Evolutionary conservation across 805 yeast species (phyloP), one percentile per base, ranked within the genome.

Genomic region (Lipomyces japonicus): DNA sequence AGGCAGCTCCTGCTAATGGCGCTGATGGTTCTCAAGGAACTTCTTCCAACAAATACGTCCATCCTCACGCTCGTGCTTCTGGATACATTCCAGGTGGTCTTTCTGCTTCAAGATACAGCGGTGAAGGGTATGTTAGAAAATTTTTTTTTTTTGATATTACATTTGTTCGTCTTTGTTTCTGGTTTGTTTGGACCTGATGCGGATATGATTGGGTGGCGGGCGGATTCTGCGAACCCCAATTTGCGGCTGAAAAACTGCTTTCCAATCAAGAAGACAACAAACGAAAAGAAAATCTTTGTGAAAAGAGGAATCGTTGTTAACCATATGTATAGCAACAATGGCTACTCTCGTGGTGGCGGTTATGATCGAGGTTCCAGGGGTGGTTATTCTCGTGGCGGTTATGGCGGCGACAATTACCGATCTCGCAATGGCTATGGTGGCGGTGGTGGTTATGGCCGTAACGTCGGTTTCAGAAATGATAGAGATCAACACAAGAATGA

Each of bases 41-140:
- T n/a, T 48, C 30, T 16, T 32, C 38, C 16, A 39, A 37, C 4
- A 35, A 74, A 34, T 79, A 79, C 66, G 80, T 77, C 37, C 84
- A 83, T 41, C 84, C 84, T 58, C 82, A 79, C 65, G 55, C 52
- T 5, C 53, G 59, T 18, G 43, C 40, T 32, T 61, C 61, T 30
- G 61, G 63, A 25, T n/a, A n/a, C n/a, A n/a, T n/a, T n/a, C n/a
- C n/a, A n/a, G n/a, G n/a, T n/a, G 50, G 59, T 18, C 48, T 24
- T 7, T 16, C 48, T 22, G n/a, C 39, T 24, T 28, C 51, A n/a
- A 42, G 28, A 16, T 36, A 30, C 43, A 42, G 47, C 26, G 48
- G 50, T 26, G 12, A n/a, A 18, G 42, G 47, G 47, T 44, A 44
- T 26, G 42, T 44, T 28, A 14, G 32, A 28, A 10, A 10, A 28